Evolutionary conservation across 2,329 filamentous ascomycete genomes (phyloP), one percentile per base, ranked within the genome.

Genomic region (Beauveria bassiana): DNA sequence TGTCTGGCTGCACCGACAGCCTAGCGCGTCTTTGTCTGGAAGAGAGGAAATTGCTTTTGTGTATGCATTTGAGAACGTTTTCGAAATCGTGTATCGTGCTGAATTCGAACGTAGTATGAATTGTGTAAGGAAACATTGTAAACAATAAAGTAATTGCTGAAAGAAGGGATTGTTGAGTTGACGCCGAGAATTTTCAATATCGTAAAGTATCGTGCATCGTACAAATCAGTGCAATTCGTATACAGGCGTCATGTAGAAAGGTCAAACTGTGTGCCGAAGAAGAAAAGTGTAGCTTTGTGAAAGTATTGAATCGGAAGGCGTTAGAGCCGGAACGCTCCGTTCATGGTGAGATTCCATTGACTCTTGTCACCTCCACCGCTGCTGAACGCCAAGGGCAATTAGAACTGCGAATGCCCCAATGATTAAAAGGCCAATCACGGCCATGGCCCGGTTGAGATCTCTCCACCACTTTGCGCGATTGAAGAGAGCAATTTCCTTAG

Each of bases 391-490:
- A 18, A 85, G 71, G 24, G 85, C 75, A 20, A 77, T 76, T 53
- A 86, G 75, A 12, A 80, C 78, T 38, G 79, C 70, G 31, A 83
- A 72, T 31, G 81, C 78, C 40, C 78, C 81, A 22, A 85, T 72
- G 38, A 86, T 76, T 52, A 85, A 70, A 5, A 85, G 69, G 3
- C 83, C 83, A 26, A 85, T 70, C 51, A 85, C 66, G 28, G 82
- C 79, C 83, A 86, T 85, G 65, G 77, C 75, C 59, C 83, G 78
- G 68, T 86, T 86, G 50, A 86, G 74, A 54, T 77, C 80, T 61
- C 83, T 77, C 83, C 83, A 86, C 83, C 83, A 86, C 53, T 77
- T 74, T 14, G 81, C 81, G 60, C 79, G 84, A 66, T 78, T 77
- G 65, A 78, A 81, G 46, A 63, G 58, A 28, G 77, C 75, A 14